A percentile compares a stretch with the other conserved stretches of the same genome.
phyloP scores from a whole-genome alignment of 371 early-diverging fungal genomes.

The Mucor piriformis region DNA sequence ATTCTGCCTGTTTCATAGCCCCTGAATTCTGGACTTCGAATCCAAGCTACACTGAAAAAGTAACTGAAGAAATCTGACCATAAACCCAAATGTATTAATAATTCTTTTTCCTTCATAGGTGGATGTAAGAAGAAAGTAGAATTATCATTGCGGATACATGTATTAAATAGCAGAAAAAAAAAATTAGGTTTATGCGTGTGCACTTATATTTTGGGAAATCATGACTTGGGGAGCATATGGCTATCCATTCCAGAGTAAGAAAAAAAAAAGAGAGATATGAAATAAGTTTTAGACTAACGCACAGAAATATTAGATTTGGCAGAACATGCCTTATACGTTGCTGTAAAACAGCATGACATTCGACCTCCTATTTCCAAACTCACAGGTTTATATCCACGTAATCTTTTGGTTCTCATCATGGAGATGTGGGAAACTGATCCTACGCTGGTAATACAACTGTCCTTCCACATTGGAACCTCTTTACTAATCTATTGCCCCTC shows the following conservation, averaged over 20 bases:
- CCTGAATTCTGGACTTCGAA: conserved; percentile 77
- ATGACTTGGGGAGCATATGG: conserved; percentile 74
- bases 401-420: conserved; percentile 64
- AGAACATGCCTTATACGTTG: conserved; percentile 44
- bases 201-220: conserved; percentile 83
- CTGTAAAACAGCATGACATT: conserved; percentile 63
- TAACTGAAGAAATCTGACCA: conserved; percentile 36
- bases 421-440: conserved; percentile 79
- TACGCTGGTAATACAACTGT: conserved; percentile 37
- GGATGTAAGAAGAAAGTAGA: conserved; percentile 26
- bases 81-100: background rate
- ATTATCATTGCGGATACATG: background rate
- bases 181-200: conserved; percentile 75
- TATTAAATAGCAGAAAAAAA: too few relatives aligned
- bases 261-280: background rate
- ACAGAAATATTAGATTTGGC: conserved; percentile 22
- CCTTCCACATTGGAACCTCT: background rate
- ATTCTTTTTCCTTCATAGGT: conserved; percentile 18
- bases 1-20: conserved; percentile 34
- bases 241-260: conserved; percentile 70
- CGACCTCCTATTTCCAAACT: conserved; percentile 68
- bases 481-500: background rate
- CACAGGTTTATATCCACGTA: conserved; percentile 55
- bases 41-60: conserved; percentile 80
- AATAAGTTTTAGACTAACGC: background rate